phyloP scores from a whole-genome alignment of 805 yeast species.

The Wickerhamomyces alni region DNA sequence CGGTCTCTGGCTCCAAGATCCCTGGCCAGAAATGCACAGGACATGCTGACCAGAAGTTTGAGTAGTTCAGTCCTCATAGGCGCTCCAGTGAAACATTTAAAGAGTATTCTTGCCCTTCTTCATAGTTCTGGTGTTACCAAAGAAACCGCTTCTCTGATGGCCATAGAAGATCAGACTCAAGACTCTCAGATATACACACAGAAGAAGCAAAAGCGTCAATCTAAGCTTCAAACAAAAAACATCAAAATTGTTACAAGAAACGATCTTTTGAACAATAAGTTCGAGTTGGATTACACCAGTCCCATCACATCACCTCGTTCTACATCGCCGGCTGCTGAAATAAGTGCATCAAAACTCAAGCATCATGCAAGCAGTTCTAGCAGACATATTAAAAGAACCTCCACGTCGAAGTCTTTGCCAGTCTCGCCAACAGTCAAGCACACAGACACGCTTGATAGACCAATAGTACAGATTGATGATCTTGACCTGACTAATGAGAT shows the following conservation, averaged over 20 bases:
- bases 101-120: neutral
- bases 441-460: neutral
- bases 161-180: too few species aligned
- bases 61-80: neutral
- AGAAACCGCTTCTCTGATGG: too few species aligned
- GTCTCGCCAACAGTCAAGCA: neutral
- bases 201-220: too few species aligned
- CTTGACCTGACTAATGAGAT: slow-evolving; percentile 1
- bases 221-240: slow-evolving; percentile 15
- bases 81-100: neutral
- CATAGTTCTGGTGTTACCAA: neutral
- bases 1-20: neutral
- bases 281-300: slow-evolving; percentile 4
- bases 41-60: neutral
- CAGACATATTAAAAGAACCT: neutral
- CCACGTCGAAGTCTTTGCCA: neutral
- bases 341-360: too few species aligned
- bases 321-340: too few species aligned
- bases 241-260: slow-evolving; percentile 21
- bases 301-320: slow-evolving; percentile 1
- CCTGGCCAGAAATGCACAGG: neutral
- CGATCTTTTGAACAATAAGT: slow-evolving; percentile 18
- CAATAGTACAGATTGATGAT: neutral
- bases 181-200: too few species aligned
- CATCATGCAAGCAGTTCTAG: too few species aligned